Percentiles rank a stretch among this genome's conserved stretches.
These are phyloP conservation scores for Galeopsis tetrahit DNA, from an alignment of 257 asterid genomes.

Conservation along the genomic window DNA sequence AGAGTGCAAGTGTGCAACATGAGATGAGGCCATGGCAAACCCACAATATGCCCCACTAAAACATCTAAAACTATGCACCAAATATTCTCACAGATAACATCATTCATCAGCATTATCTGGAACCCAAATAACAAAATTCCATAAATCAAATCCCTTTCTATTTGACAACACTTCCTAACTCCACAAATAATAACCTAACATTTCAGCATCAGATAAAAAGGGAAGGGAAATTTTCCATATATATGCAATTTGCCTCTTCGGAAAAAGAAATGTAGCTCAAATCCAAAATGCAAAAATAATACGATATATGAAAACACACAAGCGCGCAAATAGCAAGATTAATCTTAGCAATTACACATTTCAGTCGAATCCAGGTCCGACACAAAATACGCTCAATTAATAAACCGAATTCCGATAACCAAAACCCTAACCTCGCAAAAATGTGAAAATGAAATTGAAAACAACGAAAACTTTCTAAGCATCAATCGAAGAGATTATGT, in stretches of 20 bases:
- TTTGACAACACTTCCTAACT: slow-evolving; percentile 12
- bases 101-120: not conserved
- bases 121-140: not conserved
- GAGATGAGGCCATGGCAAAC: not conserved
- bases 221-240: not conserved
- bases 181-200: not conserved
- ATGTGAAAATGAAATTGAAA: not conserved
- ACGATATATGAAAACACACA: not conserved
- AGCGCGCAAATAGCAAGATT: not conserved
- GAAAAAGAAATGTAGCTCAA: not conserved
- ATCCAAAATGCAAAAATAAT: not conserved
- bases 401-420: not conserved
- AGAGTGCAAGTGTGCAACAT: slow-evolving; percentile 7
- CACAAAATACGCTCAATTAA: not conserved
- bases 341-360: not conserved
- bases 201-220: not conserved
- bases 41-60: not conserved
- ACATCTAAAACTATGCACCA: slow-evolving; percentile 3
- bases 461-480: not conserved
- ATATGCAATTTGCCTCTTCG: not conserved
- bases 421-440: slow-evolving; percentile 15
- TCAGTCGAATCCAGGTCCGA: not conserved
- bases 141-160: slow-evolving; percentile 4
- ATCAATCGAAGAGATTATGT: slow-evolving; percentile 12
- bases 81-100: not conserved